A percentile compares a stretch with the other conserved stretches of the same genome.
phyloP scores from a whole-genome alignment of 2,329 filamentous ascomycete species.

The Colletotrichum sp. region DNA sequence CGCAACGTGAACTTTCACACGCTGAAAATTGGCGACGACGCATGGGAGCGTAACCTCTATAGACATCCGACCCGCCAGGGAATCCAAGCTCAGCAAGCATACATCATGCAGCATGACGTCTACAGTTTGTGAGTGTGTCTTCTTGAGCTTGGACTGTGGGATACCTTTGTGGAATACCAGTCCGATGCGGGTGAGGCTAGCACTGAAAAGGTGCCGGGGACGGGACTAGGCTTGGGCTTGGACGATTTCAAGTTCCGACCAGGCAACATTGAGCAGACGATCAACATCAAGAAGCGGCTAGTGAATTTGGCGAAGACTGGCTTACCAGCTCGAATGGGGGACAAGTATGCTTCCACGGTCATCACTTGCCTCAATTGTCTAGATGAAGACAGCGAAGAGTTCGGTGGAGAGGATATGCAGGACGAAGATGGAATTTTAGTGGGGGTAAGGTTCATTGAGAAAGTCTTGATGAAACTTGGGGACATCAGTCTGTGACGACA shows the following conservation, averaged over 20 bases:
- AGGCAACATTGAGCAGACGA: background rate
- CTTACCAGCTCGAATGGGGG: conserved; percentile 30
- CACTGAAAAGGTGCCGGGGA: background rate
- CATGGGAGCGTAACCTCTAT: conserved; percentile 52
- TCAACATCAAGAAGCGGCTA: conserved; percentile 22
- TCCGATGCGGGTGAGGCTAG: background rate
- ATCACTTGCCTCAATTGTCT: conserved; percentile 39
- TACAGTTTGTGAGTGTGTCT: conserved; percentile 61
- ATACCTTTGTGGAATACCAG: conserved; percentile 31
- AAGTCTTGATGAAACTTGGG: conserved; percentile 20
- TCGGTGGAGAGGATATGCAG: conserved; percentile 30
- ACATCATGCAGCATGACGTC: conserved; percentile 60
- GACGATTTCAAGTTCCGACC: background rate
- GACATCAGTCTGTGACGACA: background rate
- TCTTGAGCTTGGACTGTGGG: conserved; percentile 57
- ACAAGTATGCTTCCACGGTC: conserved; percentile 32
- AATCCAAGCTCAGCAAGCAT: conserved; percentile 36
- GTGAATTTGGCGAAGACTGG: conserved; percentile 10
- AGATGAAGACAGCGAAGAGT: conserved; percentile 31
- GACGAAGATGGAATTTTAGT: conserved; percentile 34
- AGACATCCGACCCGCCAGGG: conserved; percentile 55
- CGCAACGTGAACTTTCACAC: conserved; percentile 37
- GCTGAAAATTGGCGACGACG: conserved; percentile 34
- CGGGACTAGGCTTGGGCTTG: background rate
- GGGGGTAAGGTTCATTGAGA: conserved; percentile 32